phyloP scores from a whole-genome alignment of 768 basidiomycete species.

The Pulveroboletus sp. region DNA sequence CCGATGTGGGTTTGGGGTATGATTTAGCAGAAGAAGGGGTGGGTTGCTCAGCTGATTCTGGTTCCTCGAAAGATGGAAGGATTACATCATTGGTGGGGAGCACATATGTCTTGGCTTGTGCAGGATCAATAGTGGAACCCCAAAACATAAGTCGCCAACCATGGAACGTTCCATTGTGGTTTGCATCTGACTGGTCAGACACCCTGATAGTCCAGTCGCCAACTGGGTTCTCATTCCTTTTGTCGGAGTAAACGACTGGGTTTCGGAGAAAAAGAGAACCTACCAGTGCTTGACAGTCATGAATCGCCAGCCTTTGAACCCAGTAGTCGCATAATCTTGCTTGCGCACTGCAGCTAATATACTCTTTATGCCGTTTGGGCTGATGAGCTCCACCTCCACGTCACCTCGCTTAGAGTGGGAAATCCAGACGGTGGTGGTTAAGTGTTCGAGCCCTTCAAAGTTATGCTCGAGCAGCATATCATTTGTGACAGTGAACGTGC shows the following conservation, averaged over 20 bases:
- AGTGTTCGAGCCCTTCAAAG: conserved; percentile 84
- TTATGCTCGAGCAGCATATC: conserved; percentile 68
- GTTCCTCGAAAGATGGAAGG: conserved; percentile 44
- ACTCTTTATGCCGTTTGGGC: conserved; percentile 83
- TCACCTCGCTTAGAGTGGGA: conserved; percentile 83
- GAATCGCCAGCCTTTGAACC: conserved; percentile 96
- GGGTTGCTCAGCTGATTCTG: conserved; percentile 36
- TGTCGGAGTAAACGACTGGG: conserved; percentile 10
- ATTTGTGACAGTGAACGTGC: conserved; percentile 60
- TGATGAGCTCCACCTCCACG: conserved; percentile 84
- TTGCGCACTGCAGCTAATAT: conserved; percentile 70
- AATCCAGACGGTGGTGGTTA: conserved; percentile 92
- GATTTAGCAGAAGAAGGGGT: conserved; percentile 49
- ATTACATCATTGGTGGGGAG: conserved; percentile 49
- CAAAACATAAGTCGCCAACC: conserved; percentile 93
- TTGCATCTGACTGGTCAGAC: conserved; percentile 65
- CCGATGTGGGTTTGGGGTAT: conserved; percentile 79
- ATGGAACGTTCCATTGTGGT: conserved; percentile 63
- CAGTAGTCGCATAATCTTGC: conserved; percentile 58
- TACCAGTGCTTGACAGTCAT: conserved; percentile 98
- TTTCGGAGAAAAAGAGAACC: conserved; percentile 8
- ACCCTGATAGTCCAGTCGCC: conserved; percentile 90
- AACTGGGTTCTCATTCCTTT: conserved; percentile 87
- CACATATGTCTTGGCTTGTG: conserved; percentile 57
- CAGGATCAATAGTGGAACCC: conserved; percentile 79